A percentile compares a stretch with the other conserved stretches of the same genome.
phyloP scores from a whole-genome alignment of 257 asterid genomes.

The Solanum tarijense region DNA sequence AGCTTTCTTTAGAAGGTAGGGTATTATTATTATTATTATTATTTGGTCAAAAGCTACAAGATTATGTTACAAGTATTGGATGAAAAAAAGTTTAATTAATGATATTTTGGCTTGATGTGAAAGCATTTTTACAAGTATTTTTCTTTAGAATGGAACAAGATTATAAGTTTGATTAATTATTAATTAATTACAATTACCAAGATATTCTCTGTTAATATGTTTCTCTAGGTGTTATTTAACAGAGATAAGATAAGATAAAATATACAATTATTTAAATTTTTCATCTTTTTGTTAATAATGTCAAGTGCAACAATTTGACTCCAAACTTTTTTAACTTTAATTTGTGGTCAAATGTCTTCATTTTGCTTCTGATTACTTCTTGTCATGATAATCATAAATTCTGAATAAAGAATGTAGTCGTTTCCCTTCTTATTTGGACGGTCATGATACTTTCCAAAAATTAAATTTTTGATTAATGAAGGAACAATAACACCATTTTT shows the following conservation, averaged over 20 bases:
- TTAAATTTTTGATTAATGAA: too few relatives aligned
- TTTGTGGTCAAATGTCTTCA: background rate
- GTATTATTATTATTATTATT: background rate
- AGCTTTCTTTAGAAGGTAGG: background rate
- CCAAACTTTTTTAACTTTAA: background rate
- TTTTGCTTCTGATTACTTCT: background rate
- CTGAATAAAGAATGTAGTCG: background rate
- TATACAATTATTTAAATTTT: background rate
- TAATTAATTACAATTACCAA: conserved; percentile 8
- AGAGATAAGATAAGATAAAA: conserved; percentile 2
- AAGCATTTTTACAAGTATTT: background rate
- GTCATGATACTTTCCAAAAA: too few relatives aligned
- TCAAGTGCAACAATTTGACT: background rate
- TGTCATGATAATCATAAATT: background rate
- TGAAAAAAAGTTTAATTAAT: background rate
- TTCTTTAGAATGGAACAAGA: background rate
- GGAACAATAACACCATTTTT: too few relatives aligned
- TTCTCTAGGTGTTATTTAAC: conserved; percentile 30
- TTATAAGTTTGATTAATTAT: background rate
- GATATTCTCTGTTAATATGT: conserved; percentile 14
- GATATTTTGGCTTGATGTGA: background rate
- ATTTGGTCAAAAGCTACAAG: background rate
- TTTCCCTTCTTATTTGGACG: background rate
- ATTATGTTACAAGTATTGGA: background rate
- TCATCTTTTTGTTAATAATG: background rate